Evolutionary conservation across 352 stramenopile genomes (phyloP).

Genomic region (Phytopythium montanum): DNA sequence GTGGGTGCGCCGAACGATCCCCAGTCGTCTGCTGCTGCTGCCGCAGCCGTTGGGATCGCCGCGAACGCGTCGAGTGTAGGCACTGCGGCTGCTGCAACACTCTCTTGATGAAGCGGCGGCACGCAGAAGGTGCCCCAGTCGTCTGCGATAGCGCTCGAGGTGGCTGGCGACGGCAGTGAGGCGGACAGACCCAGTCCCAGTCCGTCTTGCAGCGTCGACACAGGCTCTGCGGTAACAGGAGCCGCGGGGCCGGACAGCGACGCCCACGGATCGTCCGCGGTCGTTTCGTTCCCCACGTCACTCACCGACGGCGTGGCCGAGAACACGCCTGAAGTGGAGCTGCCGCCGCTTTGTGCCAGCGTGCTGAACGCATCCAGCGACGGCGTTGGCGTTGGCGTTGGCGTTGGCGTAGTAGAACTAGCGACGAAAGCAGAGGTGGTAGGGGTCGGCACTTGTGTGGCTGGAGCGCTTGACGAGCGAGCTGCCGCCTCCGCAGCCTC

Average conservation of each 20-base stretch:
- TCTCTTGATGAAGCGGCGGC: background rate
- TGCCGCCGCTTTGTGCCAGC: background rate
- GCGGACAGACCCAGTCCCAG: background rate
- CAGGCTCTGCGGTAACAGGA: background rate
- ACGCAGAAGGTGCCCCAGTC: constrained; percentile 9
- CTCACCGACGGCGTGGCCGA: background rate
- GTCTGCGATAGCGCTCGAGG: background rate
- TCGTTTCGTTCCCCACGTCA: background rate
- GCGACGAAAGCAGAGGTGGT: background rate
- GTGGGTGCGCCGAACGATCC: background rate
- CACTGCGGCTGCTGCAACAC: background rate
- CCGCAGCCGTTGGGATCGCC: background rate
- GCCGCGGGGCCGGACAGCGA: background rate
- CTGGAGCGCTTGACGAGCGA: background rate
- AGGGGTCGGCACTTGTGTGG: background rate
- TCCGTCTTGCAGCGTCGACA: background rate
- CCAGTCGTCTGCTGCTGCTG: background rate
- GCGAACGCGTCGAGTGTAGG: background rate
- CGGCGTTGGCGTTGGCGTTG: background rate
- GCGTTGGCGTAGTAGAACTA: background rate
- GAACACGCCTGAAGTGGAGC: constrained; percentile 5
- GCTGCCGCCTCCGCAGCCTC: constrained; percentile 8
- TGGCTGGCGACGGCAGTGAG: background rate
- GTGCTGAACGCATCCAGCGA: constrained; percentile 2
- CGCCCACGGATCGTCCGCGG: constrained; percentile 3